phyloP scores from a whole-genome alignment of 257 asterid species.

The Forsythia viridissima region DNA sequence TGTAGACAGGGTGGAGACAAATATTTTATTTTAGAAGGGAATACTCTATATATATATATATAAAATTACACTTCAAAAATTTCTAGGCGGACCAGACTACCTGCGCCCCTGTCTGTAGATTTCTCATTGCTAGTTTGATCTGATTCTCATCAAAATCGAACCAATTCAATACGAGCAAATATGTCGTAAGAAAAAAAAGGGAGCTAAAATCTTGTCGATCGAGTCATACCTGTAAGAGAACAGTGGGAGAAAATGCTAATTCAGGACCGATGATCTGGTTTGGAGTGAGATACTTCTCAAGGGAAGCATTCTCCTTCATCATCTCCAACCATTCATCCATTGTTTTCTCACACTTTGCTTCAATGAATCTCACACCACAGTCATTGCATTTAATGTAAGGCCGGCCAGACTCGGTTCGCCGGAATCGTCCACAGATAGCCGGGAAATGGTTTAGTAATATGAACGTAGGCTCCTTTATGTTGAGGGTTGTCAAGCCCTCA shows the following conservation, averaged over 20 bases:
- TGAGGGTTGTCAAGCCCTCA: constrained; percentile 42
- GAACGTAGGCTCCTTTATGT: constrained; percentile 71
- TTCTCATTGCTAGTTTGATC: no score
- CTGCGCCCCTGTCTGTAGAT: no score
- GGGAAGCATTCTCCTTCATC: constrained; percentile 21
- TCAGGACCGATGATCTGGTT: constrained; percentile 69
- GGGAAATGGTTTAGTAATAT: constrained; percentile 46
- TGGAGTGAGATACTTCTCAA: constrained; percentile 44
- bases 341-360: constrained; percentile 57
- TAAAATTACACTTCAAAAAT: no score
- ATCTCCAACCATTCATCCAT: constrained; percentile 70
- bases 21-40: no score
- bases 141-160: no score
- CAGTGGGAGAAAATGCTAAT: constrained; percentile 64
- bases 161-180: no score
- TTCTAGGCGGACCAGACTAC: no score
- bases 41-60: no score
- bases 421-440: constrained; percentile 54
- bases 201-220: not conserved
- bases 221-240: constrained; percentile 60
- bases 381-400: constrained; percentile 82
- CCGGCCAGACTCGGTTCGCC: constrained; percentile 65
- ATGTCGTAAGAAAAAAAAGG: not conserved
- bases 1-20: no score
- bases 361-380: constrained; percentile 71